Percentiles rank a stretch among this genome's conserved stretches.
These are phyloP conservation scores for Poteriospumella lacustris DNA, from an alignment of 108 stramenopile species.

Conservation along the genomic window DNA sequence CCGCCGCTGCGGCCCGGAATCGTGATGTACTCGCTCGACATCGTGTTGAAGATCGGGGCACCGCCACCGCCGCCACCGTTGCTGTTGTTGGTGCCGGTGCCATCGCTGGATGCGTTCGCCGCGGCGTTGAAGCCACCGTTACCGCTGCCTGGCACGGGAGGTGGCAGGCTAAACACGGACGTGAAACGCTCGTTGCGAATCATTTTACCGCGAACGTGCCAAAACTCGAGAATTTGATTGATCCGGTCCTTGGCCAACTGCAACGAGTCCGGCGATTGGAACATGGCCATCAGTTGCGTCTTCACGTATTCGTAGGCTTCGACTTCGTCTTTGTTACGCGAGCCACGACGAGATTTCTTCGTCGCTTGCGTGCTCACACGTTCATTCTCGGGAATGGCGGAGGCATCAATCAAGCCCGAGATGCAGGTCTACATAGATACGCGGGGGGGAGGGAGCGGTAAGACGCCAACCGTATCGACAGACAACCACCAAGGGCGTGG, in stretches of 20 bases:
- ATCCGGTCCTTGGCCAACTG: not conserved
- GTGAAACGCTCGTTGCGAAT: not conserved
- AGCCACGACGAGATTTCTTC: not conserved
- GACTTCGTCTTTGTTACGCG: not conserved
- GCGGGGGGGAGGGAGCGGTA: no score
- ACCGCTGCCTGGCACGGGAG: no score
- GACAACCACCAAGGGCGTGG: no score
- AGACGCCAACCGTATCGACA: no score
- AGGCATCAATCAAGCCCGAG: conserved; percentile 19
- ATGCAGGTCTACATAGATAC: conserved; percentile 20
- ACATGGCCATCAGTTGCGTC: not conserved
- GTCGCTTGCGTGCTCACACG: not conserved
- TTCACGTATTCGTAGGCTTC: not conserved
- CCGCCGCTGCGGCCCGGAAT: no score
- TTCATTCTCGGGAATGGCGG: conserved; percentile 24
- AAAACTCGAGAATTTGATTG: not conserved
- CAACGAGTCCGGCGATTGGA: not conserved
- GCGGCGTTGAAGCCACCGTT: no score
- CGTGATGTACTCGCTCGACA: no score
- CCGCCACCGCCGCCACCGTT: no score
- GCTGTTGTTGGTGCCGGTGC: no score
- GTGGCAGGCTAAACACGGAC: not conserved
- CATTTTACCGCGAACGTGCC: not conserved
- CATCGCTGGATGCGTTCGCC: no score
- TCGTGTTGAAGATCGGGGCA: no score